Evolutionary conservation across 768 basidiomycete species (phyloP).

Genomic region (Termitomyces titanicus): DNA sequence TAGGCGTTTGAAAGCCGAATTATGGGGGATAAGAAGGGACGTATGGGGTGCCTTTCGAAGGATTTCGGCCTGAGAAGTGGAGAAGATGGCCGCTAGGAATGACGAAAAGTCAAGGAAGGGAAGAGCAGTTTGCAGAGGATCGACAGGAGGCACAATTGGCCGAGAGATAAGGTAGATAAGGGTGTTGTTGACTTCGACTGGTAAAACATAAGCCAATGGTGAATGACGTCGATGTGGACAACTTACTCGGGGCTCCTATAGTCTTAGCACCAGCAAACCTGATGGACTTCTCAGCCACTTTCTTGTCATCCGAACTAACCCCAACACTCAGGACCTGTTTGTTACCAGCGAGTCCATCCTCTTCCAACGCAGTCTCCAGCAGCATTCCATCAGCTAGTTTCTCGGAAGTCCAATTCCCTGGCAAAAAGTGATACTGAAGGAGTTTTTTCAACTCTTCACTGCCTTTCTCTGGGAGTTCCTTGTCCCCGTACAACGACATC

Average conservation of each 20-base stretch:
- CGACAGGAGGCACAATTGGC: slow-evolving; percentile 77
- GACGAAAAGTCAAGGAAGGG: slow-evolving; percentile 83
- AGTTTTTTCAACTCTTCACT: slow-evolving; percentile 67
- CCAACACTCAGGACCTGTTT: slow-evolving; percentile 69
- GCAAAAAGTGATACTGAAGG: slow-evolving; percentile 89
- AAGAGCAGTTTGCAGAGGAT: slow-evolving; percentile 76
- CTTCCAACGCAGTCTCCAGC: slow-evolving; percentile 74
- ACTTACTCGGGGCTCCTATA: slow-evolving; percentile 73
- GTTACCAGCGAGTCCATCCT: slow-evolving; percentile 64
- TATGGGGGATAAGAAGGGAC: slow-evolving; percentile 84
- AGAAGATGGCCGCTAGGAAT: slow-evolving; percentile 88
- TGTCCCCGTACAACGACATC: slow-evolving; percentile 50
- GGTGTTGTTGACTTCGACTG: slow-evolving; percentile 73
- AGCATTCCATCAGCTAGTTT: slow-evolving; percentile 74
- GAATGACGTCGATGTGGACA: slow-evolving; percentile 2
- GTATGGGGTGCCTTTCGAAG: slow-evolving; percentile 64
- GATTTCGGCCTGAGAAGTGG: slow-evolving; percentile 74
- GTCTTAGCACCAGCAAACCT: slow-evolving; percentile 82
- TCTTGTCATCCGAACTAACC: slow-evolving; percentile 49
- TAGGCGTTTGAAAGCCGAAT: slow-evolving; percentile 83
- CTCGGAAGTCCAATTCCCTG: slow-evolving; percentile 67
- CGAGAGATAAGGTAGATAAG: slow-evolving; percentile 88
- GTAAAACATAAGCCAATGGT: slow-evolving; percentile 3
- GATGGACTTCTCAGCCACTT: slow-evolving; percentile 50
- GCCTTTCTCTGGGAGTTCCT: slow-evolving; percentile 60